Evolutionary conservation across 371 early-diverging fungal species (phyloP).

Genomic region (Rhizopus stolonifer): DNA sequence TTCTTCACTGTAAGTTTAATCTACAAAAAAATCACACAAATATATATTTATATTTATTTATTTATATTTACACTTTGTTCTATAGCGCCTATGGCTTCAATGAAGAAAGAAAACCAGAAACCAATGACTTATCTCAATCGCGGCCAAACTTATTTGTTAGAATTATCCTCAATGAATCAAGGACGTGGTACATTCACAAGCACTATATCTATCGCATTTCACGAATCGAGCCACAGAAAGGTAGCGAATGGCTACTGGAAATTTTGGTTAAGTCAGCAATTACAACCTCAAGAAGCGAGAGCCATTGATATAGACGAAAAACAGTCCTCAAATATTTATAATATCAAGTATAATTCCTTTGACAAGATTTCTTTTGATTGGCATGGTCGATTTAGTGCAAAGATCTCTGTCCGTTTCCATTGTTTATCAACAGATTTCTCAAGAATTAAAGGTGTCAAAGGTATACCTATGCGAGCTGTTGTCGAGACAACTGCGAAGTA

Average conservation of each 20-base stretch:
- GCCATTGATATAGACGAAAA: slow-evolving; percentile 59
- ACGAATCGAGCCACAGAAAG: slow-evolving; percentile 70
- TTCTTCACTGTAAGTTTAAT: slow-evolving; percentile 19
- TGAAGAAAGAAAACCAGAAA: slow-evolving; percentile 33
- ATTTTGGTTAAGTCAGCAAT: slow-evolving; percentile 78
- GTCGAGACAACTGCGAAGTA: slow-evolving; percentile 22
- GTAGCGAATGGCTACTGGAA: slow-evolving; percentile 73
- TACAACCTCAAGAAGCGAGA: slow-evolving; percentile 57
- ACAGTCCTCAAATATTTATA: slow-evolving; percentile 45
- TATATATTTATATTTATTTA: not conserved
- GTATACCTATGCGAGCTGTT: slow-evolving; percentile 67
- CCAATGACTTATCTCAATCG: slow-evolving; percentile 68
- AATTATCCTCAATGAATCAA: slow-evolving; percentile 31
- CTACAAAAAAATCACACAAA: not conserved
- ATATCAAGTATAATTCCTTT: slow-evolving; percentile 60
- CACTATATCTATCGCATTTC: slow-evolving; percentile 69
- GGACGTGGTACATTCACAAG: slow-evolving; percentile 50
- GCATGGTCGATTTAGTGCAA: slow-evolving; percentile 70
- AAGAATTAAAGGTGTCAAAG: slow-evolving; percentile 83
- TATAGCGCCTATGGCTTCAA: slow-evolving; percentile 40
- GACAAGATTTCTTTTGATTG: slow-evolving; percentile 77
- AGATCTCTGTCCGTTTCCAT: slow-evolving; percentile 71
- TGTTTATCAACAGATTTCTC: slow-evolving; percentile 85
- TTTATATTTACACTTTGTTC: not conserved
- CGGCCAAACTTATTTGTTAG: slow-evolving; percentile 59